Percentiles rank a stretch among this genome's conserved stretches.
Evolutionary conservation across 176 grass and related monocot species (phyloP).

Genomic region (Musa troglodytarum): DNA sequence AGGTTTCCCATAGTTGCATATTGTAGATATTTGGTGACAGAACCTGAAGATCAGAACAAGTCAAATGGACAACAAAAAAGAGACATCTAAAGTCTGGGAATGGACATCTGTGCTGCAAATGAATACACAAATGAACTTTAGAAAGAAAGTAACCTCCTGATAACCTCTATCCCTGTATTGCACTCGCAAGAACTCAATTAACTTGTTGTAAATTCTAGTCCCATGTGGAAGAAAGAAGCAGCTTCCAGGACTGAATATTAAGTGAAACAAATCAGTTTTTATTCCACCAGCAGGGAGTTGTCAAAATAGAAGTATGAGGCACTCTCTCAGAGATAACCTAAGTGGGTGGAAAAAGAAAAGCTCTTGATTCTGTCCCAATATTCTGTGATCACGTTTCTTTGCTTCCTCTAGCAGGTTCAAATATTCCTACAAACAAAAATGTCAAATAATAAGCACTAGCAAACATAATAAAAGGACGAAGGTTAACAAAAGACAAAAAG

Average conservation of each 20-base stretch:
- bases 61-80: constrained; percentile 7
- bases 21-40: constrained; percentile 95
- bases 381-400: constrained; percentile 94
- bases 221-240: constrained; percentile 98
- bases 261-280: background rate
- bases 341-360: constrained; percentile 99
- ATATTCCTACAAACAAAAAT: constrained; percentile 62
- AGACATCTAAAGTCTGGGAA: background rate
- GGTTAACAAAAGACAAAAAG: background rate
- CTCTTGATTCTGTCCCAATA: constrained; percentile 72
- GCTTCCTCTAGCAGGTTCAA: constrained; percentile 73
- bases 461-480: no score
- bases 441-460: no score
- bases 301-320: constrained; percentile 8
- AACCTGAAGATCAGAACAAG: constrained; percentile 37
- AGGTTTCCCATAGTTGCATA: constrained; percentile 99
- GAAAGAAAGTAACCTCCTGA: constrained; percentile 61
- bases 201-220: constrained; percentile 87
- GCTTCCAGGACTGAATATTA: constrained; percentile 73
- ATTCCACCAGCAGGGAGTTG: constrained; percentile 5
- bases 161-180: constrained; percentile 89
- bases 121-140: background rate
- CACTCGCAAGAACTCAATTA: constrained; percentile 75
- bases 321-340: constrained; percentile 36
- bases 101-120: background rate